Evolutionary conservation across 2,329 filamentous ascomycete species (phyloP), one percentile per base, ranked within the genome.

Genomic region (Falciphora oryzae): DNA sequence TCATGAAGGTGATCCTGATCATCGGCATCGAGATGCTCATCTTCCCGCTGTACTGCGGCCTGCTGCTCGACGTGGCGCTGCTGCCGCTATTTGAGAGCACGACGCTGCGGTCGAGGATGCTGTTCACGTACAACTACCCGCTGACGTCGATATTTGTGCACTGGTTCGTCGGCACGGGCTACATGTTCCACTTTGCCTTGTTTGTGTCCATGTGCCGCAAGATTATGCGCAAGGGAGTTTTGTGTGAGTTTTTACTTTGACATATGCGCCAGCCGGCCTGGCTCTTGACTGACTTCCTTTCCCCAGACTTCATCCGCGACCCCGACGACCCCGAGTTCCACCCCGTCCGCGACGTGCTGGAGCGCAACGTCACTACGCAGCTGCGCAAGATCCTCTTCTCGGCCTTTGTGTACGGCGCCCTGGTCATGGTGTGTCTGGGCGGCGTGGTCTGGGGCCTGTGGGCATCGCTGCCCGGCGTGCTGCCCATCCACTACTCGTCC

Each of bases 131-230:
- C 64, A 83, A 87, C 66, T 92, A 89, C 66, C 95, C 95, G 0
- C 84, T 94, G 69, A 97, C 93, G 0, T 97, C 94, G 18, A 86
- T 96, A 18, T 99, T 99, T 74, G 90, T 98, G 63, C 95, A 99
- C 75, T 99, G 95, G 95, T 99, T 99, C 73, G 89, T 97, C 65
- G 95, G 95, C 61, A 99, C 95, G 4, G 96, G 93, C 68, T 99
- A 99, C 77, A 99, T 99, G 96, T 99, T 99, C 78, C 95, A 99
- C 75, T 99, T 99, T 74, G 95, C 95, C 6, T 84, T 99, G 3
- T 99, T 99, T 74, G 95, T 99, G 25, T 96, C 93, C 65, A 98
- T 99, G 93, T 99, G 95, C 77, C 89, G 95, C 67, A 97, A 97
- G 79, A 97, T 98, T 66, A 91, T 99, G 89, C 89, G 95, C 68